These are phyloP conservation scores for Metarhizium sp. DNA, from an alignment of 2,329 filamentous ascomycete species.

Conservation along the genomic window DNA sequence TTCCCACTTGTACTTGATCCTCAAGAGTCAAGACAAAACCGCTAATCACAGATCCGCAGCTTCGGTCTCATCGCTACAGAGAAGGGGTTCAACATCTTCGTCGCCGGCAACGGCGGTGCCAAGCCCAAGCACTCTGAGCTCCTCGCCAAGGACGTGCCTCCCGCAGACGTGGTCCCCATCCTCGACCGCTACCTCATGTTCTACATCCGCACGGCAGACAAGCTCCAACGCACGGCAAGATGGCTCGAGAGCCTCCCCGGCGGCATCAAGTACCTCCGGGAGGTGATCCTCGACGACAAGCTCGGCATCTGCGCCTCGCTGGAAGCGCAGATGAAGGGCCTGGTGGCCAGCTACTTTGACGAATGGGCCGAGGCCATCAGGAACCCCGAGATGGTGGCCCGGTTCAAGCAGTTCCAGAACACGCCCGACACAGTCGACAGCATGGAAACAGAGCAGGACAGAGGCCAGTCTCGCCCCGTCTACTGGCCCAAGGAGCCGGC, in stretches of 20 bases:
- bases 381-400: conserved; percentile 54
- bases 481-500: conserved; percentile 66
- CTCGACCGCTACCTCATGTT: conserved; percentile 86
- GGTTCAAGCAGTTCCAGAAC: conserved; percentile 80
- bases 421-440: conserved; percentile 60
- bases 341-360: conserved; percentile 79
- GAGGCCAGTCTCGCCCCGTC: conserved; percentile 63
- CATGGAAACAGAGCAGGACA: conserved; percentile 63
- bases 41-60: conserved; percentile 16
- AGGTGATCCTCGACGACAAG: conserved; percentile 77
- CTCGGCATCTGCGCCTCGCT: conserved; percentile 77
- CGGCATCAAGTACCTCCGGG: conserved; percentile 39
- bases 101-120: conserved; percentile 81
- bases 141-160: conserved; percentile 76
- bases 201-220: conserved; percentile 88
- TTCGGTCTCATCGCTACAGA: conserved; percentile 89
- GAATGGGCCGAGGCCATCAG: conserved; percentile 83
- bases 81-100: conserved; percentile 89
- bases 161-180: conserved; percentile 72
- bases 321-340: conserved; percentile 78
- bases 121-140: conserved; percentile 76
- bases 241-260: too few species aligned
- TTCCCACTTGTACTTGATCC: too few species aligned
- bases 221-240: conserved; percentile 83
- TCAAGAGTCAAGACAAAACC: conserved; percentile 32